A percentile compares a stretch with the other conserved stretches of the same genome.
Conservation (phyloP, 768 basidiomycete genomes). For the Aureoboletus auriporus region DNA sequence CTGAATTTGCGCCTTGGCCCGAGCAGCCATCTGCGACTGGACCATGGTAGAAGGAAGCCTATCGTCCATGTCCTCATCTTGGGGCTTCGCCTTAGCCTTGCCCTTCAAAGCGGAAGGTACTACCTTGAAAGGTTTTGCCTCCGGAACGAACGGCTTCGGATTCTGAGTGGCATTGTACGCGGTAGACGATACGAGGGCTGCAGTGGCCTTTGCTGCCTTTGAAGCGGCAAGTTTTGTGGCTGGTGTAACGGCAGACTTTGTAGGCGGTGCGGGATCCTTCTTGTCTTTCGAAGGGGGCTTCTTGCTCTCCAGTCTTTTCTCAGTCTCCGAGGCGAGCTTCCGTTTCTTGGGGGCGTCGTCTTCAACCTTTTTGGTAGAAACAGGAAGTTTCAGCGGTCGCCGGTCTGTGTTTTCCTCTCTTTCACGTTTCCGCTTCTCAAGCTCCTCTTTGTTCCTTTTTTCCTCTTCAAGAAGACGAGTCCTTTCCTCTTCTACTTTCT, state of each 20-base stretch:
- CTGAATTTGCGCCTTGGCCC: constrained; percentile 62
- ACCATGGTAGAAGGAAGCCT: constrained; percentile 58
- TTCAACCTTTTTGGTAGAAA: constrained; percentile 61
- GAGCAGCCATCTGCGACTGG: constrained; percentile 68
- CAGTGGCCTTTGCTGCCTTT: constrained; percentile 36
- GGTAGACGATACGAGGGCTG: constrained; percentile 35
- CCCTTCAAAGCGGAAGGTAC: constrained; percentile 35
- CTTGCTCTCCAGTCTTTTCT: constrained; percentile 57
- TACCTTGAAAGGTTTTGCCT: constrained; percentile 34
- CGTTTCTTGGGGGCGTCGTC: constrained; percentile 74
- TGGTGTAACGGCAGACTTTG: constrained; percentile 27
- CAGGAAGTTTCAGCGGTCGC: constrained; percentile 47
- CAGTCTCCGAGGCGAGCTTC: constrained; percentile 48
- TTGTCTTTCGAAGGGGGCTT: constrained; percentile 60
- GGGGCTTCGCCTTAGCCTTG: constrained; percentile 46
- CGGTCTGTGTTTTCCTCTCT: constrained; percentile 75
- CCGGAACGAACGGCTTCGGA: constrained; percentile 27
- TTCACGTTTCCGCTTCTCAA: constrained; percentile 77
- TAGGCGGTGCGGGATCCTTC: constrained; percentile 26
- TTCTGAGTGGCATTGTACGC: constrained; percentile 39
- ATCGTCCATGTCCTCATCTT: constrained; percentile 47
- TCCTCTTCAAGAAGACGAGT: constrained; percentile 61
- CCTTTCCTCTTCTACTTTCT: constrained; percentile 79
- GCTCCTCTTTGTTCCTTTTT: constrained; percentile 66
- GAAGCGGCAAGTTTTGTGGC: constrained; percentile 22